Evolutionary conservation across 331 rosid genomes (phyloP), one percentile per base, ranked within the genome.

Genomic region (Phaseolus coccineus): DNA sequence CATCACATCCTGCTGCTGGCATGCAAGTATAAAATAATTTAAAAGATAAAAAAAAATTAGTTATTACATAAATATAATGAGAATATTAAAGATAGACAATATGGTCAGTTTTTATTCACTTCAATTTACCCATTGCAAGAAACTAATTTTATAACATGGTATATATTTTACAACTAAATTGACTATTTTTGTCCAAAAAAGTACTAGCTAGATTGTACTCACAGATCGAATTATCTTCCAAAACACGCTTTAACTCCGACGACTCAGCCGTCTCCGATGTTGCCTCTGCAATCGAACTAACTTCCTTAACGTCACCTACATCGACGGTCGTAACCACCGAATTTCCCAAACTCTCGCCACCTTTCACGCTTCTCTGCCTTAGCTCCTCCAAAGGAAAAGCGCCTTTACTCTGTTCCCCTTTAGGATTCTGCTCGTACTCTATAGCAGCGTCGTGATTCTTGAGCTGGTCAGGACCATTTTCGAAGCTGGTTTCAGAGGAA

Each of bases 211-310:
- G 22, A 47, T 69, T 66, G 31, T 15, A 83, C 97, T 83, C 89
- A 92, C 98, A 84, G 56, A 76, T 87, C 0, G 91, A 97, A 79
- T 92, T 97, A 12, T 88, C 86, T 2, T 85, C 81, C 86, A 89
- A 87, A 46, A 92, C 80, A 56, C 88, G 87, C 25, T 67, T 81
- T 50, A 56, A 56, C 30, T 74, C 35, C 46, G 67, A 8, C 27
- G 76, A 62, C 40, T 81, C 80, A 57, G 16, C 71, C 87, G 87
- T 77, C 33, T 87, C 89, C 65, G 92, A 84, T 39, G 77, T 87
- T 30, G 86, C 69, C 44, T 50, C 72, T 25, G 42, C 64, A 42
- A 63, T 83, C 27, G 91, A 88, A 31, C 73, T 51, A 48, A 80
- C 81, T 50, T 76, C 92, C 70, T 82, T 86, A 19, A 13, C 82